Evolutionary conservation across 1,139 yeast species (phyloP), one percentile per base, ranked within the genome.

Genomic region (Suhomyces yuchorum): DNA sequence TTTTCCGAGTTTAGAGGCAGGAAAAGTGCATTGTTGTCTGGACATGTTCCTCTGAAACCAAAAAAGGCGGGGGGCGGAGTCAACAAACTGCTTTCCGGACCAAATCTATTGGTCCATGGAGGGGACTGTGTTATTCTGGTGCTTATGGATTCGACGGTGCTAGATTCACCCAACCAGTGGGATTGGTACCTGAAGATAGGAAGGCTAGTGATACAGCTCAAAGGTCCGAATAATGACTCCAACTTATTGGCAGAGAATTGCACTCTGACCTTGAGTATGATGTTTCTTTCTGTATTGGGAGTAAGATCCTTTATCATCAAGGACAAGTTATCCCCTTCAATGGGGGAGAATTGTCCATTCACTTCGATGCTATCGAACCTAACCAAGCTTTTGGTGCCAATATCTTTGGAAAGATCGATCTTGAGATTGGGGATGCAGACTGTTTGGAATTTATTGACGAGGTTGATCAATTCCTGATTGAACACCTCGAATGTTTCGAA

Each of bases 1-100:
- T 65, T 61, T 34, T 62, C 54, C 3, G 66, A 60, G 1, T 75
- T 64, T 18, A 70, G 51, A 8, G 70, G 69, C 37, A 60, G 66
- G 17, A 60, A 49, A 32, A 65, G 47, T 6, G 69, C 17, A 17
- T 33, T 18, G 12, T 24, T 23, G 18, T 24, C 38, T 22, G 22
- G 17, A 18, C 32, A 17, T 17, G 39, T 6, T 18, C 17, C 35
- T 23, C 30, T 38, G 11, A 20, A 22, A 11, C 37, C 40, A 17
- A 20, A 35, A 19, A 26, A 15, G 18, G 40, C 37, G 19, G 26
- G 39, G 30, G 41, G 40, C 14, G 47, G 43, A n/a, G 41, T 44
- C 43, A 39, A 24, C 37, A 39, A 20, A 11, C 24, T 67, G 18
- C 19, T 17, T 12, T 20, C 34, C 11, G 26, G 18, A 12, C 24